These are phyloP conservation scores for Podaxis sp. DNA, from an alignment of 768 basidiomycete genomes.

Conservation along the genomic window DNA sequence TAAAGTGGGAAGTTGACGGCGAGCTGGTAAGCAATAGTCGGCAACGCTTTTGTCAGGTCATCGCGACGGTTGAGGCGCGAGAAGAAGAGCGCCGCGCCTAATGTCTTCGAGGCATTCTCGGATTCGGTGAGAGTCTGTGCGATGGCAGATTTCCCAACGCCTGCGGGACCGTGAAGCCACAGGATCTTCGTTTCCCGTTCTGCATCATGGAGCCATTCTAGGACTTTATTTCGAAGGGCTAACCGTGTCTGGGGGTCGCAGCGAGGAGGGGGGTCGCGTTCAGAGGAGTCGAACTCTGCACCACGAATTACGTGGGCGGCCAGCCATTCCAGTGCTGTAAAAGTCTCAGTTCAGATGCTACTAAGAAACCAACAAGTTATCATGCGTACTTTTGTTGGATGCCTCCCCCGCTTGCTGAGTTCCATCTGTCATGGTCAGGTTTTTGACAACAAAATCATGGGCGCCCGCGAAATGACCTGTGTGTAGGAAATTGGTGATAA, in stretches of 20 bases:
- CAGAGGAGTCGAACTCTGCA: not conserved
- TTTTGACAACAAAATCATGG: too few relatives aligned
- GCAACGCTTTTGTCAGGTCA: conserved; percentile 7
- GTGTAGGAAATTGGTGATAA: too few relatives aligned
- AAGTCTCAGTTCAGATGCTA: too few relatives aligned
- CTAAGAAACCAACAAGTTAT: too few relatives aligned
- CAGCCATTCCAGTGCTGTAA: too few relatives aligned
- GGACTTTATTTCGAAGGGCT: not conserved
- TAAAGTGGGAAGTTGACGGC: conserved; percentile 18
- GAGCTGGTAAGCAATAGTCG: conserved; percentile 26
- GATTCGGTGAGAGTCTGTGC: not conserved
- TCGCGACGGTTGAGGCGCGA: not conserved
- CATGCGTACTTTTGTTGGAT: too few relatives aligned
- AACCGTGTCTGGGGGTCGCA: not conserved
- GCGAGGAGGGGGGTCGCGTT: not conserved
- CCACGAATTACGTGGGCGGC: not conserved
- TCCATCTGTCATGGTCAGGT: too few relatives aligned
- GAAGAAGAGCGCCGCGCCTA: conserved; percentile 3
- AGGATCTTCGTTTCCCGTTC: not conserved
- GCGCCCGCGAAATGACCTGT: too few relatives aligned
- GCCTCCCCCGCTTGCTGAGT: too few relatives aligned
- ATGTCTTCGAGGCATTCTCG: not conserved
- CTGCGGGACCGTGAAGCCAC: conserved; percentile 12
- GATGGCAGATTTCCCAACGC: conserved; percentile 12
- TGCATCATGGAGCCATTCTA: not conserved